A percentile compares a stretch with the other conserved stretches of the same genome.
These are phyloP conservation scores for Quercus glauca DNA, from an alignment of 306 rosid species.

Conservation along the genomic window DNA sequence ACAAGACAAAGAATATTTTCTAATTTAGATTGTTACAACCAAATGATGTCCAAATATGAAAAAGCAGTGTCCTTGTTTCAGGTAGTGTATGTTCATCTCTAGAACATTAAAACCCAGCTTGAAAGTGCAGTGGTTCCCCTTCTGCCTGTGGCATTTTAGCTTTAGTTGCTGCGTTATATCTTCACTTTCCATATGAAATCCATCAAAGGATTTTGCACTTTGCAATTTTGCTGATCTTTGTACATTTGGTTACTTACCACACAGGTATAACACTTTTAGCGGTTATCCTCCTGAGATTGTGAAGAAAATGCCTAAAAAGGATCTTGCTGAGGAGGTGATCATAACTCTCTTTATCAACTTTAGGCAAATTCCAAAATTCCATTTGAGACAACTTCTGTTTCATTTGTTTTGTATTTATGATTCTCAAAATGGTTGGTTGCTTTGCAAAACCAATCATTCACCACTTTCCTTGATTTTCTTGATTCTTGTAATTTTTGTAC, in stretches of 20 bases:
- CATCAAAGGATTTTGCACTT: neutral
- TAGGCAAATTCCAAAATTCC: neutral
- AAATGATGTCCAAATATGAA: neutral
- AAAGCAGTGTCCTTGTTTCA: neutral
- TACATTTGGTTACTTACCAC: constrained; percentile 27
- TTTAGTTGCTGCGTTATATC: neutral
- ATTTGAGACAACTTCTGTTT: neutral
- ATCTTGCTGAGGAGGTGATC: constrained; percentile 97
- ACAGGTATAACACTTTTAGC: constrained; percentile 87
- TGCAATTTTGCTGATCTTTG: constrained; percentile 19
- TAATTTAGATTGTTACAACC: neutral
- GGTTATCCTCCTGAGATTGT: constrained; percentile 99
- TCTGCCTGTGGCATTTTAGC: neutral
- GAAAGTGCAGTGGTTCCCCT: neutral
- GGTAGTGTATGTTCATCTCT: neutral
- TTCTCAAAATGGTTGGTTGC: neutral
- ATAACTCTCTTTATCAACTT: neutral
- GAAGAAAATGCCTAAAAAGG: constrained; percentile 98
- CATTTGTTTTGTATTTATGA: constrained; percentile 6
- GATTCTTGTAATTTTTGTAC: too few relatives aligned
- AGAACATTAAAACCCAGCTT: neutral
- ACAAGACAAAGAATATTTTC: neutral
- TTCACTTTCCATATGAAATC: neutral
- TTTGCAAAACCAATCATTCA: too few relatives aligned
- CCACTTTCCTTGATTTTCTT: too few relatives aligned